phyloP scores from a whole-genome alignment of 768 basidiomycete genomes.

The Rhizopogon vesiculosus region DNA sequence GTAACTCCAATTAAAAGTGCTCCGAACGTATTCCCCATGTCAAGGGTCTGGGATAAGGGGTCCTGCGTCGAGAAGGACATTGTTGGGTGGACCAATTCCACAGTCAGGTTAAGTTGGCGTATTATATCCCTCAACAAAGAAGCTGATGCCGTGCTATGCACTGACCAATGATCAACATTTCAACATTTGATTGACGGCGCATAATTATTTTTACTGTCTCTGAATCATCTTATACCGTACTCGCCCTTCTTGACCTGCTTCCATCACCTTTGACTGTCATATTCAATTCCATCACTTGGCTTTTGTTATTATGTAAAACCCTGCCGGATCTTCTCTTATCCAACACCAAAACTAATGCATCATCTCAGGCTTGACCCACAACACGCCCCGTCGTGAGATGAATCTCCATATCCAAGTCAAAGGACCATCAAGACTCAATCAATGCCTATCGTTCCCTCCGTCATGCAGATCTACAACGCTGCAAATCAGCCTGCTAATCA shows the following conservation, averaged over 20 bases:
- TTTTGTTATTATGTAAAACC: constrained; percentile 1
- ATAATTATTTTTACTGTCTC: constrained; percentile 24
- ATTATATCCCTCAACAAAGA: background rate
- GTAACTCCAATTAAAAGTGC: background rate
- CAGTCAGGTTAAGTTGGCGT: background rate
- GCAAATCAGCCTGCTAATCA: constrained; percentile 34
- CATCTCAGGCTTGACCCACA: constrained; percentile 19
- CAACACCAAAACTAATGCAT: constrained; percentile 4
- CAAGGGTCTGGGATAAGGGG: background rate
- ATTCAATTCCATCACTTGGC: background rate
- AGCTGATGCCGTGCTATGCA: too few species aligned
- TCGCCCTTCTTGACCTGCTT: constrained; percentile 1
- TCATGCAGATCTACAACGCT: constrained; percentile 40
- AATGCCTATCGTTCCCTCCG: too few species aligned
- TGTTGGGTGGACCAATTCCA: background rate
- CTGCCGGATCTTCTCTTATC: constrained; percentile 8
- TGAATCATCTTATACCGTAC: background rate
- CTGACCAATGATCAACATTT: too few species aligned
- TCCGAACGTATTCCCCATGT: background rate
- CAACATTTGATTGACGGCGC: too few species aligned
- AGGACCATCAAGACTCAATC: too few species aligned
- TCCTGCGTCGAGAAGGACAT: background rate
- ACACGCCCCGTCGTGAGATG: constrained; percentile 34
- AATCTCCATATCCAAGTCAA: too few species aligned
- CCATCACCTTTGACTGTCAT: background rate